These are phyloP conservation scores for Boletus albobrunnescens DNA, from an alignment of 1,284 basidiomycete genomes.

Conservation along the genomic window DNA sequence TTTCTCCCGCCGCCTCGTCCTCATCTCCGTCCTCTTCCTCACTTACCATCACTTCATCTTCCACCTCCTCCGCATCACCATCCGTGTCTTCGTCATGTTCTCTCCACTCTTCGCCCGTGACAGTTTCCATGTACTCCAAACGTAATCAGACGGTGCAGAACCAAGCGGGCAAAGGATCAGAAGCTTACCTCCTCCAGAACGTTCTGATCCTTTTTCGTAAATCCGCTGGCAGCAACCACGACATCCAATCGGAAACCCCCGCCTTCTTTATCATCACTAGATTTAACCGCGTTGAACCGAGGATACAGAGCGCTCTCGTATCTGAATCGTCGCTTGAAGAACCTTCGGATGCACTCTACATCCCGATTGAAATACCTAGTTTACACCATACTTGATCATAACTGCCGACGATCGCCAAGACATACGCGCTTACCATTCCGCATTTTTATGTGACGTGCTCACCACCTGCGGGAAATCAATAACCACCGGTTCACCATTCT, in stretches of 20 bases:
- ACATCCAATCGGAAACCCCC: constrained; percentile 76
- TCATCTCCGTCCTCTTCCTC: constrained; percentile 33
- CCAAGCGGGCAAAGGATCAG: constrained; percentile 9
- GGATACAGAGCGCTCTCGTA: constrained; percentile 92
- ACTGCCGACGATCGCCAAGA: constrained; percentile 15
- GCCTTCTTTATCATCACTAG: constrained; percentile 43
- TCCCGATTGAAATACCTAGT: constrained; percentile 97
- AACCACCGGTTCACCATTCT: constrained; percentile 81
- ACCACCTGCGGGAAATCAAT: constrained; percentile 99
- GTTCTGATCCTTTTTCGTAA: constrained; percentile 78
- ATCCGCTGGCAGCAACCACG: constrained; percentile 88
- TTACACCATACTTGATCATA: constrained; percentile 9
- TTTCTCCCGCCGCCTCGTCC: constrained; percentile 28
- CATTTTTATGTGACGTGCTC: constrained; percentile 93
- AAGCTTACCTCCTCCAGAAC: constrained; percentile 74
- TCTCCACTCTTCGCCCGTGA: constrained; percentile 42
- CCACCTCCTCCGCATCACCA: constrained; percentile 38
- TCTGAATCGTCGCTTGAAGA: constrained; percentile 89
- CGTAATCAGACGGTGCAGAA: constrained; percentile 18
- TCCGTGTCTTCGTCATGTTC: constrained; percentile 33
- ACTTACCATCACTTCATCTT: constrained; percentile 33
- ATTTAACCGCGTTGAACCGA: constrained; percentile 66
- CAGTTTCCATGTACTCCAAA: constrained; percentile 63
- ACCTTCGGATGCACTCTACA: constrained; percentile 92
- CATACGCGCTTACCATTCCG: constrained; percentile 78